Base-by-base conservation (phyloP, 495 filamentous ascomycete species). In the Paragyromitra xinjiangensis region DNA sequence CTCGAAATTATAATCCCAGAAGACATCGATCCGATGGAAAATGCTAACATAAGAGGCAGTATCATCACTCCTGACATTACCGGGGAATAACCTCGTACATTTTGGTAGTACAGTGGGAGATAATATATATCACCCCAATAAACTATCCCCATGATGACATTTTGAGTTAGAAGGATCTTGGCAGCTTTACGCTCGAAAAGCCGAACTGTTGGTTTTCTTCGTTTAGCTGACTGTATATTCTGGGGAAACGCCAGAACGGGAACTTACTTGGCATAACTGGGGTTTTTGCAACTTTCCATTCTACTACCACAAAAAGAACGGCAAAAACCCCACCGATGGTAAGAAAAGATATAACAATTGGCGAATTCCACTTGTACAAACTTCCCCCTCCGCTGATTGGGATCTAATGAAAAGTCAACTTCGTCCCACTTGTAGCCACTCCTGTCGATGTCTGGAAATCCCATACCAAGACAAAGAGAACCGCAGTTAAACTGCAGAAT, bases 91-190 rank as follows among this genome's bases (percentile, higher is more conserved):
- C 85, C 86, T 74, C 90, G 88, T 26, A 91, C 87, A 11, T 88
- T 89, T 75, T 90, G 86, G 77, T 89, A 92, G 83, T 91, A 94
- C 1, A 94, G 82, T 0, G 90, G 87, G 26, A 91, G 81, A 66
- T 90, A 92, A 77, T 92, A 92, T 5, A 94, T 81, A 3, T 89
- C 82, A 11, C 77, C 71, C 83, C 84, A 86, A 48, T 77, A 77
- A 16, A 77, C 69, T 8, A 77, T 61, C 7, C 74, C 74, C 2
- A 61, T 77, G 34, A 77, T 44, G 61, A 77, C 61, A 40, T 29
- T 55, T 83, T 81, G 75, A n/a, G 9, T 8, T 0, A 78, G 1
- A 14, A 78, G 68, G 8, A 79, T 70, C 48, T 79, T 78, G 0
- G 68, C 73, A 1, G 73, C 66, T 48, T 7, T 24, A 22, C 26